Base-by-base conservation (phyloP, 805 yeast species). In the Schizosaccharomyces osmophilus region DNA sequence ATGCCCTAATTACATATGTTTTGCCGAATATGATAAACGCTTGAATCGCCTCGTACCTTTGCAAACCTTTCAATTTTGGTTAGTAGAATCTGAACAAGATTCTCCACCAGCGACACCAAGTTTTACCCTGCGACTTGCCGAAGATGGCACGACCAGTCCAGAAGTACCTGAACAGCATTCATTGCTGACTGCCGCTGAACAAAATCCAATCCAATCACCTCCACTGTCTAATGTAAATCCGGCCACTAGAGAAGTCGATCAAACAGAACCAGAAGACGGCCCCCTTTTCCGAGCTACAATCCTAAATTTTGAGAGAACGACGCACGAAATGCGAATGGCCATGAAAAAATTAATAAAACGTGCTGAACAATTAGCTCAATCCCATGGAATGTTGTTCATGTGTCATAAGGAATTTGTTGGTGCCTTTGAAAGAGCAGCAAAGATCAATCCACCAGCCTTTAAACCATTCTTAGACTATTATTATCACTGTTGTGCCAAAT, bases 271-370 rank as follows among this genome's bases (percentile, higher is more conserved):
- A 5, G 77, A 74, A 61, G 78, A 75, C 60, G 77, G 78, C 6
- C 78, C 78, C 3, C 67, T 73, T 26, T 75, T 75, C 65, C 67
- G 78, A 22, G 74, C 76, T 24, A 70, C 76, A 4, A 66, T 75
- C 17, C 67, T 71, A 15, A 63, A 67, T 6, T 67, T 75, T 65
- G 78, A 75, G 63, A 70, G 72, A 57, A 67, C 68, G 59, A 68
- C 74, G 0, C 68, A 69, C 6, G 62, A 65, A 31, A 63, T 73
- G 59, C 73, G 74, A 59, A 63, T 68, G 29, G 65, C 67, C 32
- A 65, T 71, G 48, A 75, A 75, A 64, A 68, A 65, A 62, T 65
- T 75, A 3, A 67, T 74, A 51, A 74, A 74, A 61, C 69, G 75
- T 11, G 68, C 73, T 1, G 64, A 66, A 32, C 69, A 68, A 32